Evolutionary conservation across 306 rosid species (phyloP).

Genomic region (Castanospermum australe): DNA sequence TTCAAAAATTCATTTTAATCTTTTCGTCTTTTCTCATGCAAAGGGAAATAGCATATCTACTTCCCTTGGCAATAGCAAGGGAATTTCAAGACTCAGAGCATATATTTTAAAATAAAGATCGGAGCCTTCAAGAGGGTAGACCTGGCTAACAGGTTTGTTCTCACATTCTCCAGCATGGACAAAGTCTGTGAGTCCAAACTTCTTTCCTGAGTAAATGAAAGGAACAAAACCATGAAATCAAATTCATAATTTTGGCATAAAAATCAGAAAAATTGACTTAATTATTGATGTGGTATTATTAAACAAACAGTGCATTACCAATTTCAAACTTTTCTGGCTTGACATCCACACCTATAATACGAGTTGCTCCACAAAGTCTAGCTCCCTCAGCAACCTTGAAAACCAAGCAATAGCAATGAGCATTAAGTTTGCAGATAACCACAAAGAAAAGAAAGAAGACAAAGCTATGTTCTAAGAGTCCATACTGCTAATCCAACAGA

Average conservation of each 20-base stretch:
- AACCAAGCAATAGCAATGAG: conserved; percentile 17
- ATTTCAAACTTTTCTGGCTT: conserved; percentile 56
- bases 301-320: conserved; percentile 38
- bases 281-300: not conserved
- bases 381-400: conserved; percentile 87
- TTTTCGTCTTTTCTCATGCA: not conserved
- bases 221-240: not conserved
- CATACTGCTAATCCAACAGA: conserved; percentile 80
- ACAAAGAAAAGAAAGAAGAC: not conserved
- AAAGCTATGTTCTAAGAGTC: not conserved
- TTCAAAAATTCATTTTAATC: not conserved
- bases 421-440: not conserved
- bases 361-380: conserved; percentile 76
- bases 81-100: not conserved
- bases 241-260: not conserved
- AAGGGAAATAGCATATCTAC: not conserved
- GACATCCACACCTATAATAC: conserved; percentile 80
- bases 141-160: conserved; percentile 69
- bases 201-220: conserved; percentile 51
- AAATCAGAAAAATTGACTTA: not conserved
- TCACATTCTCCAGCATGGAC: conserved; percentile 44
- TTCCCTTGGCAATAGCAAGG: not conserved
- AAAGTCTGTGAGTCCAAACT: conserved; percentile 73
- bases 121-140: conserved; percentile 4
- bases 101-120: not conserved